Evolutionary conservation across 2,329 filamentous ascomycete species (phyloP).

Genomic region (Westerdykella ornata): DNA sequence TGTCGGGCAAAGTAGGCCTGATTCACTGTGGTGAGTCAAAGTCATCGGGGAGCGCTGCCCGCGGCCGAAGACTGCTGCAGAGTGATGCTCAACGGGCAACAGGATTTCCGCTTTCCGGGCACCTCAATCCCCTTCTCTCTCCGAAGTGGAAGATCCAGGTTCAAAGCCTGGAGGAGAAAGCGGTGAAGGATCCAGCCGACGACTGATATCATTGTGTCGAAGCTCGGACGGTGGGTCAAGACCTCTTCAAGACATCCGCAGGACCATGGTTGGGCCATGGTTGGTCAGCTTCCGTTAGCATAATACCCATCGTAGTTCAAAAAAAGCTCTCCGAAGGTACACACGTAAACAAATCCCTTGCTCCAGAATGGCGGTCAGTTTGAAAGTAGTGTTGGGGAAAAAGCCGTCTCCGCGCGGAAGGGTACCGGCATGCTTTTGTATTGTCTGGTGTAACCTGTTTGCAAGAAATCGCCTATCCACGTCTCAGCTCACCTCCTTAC

Average conservation of each 20-base stretch:
- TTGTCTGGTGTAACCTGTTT: slow-evolving; percentile 3
- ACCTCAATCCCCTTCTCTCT: too few species aligned
- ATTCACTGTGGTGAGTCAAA: background rate
- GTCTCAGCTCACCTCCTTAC: too few species aligned
- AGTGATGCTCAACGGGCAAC: too few species aligned
- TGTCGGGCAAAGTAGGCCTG: slow-evolving; percentile 10
- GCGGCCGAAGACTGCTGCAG: too few species aligned
- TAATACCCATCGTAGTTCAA: slow-evolving; percentile 10
- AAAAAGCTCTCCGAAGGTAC: slow-evolving; percentile 8
- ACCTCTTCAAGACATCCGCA: background rate
- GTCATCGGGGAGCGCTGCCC: too few species aligned
- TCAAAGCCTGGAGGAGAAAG: slow-evolving; percentile 12
- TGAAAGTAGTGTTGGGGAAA: slow-evolving; percentile 9
- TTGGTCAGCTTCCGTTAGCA: slow-evolving; percentile 17
- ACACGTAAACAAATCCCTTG: slow-evolving; percentile 9
- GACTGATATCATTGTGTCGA: slow-evolving; percentile 7
- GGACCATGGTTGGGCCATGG: background rate
- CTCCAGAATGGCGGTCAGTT: slow-evolving; percentile 13
- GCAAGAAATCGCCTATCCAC: too few species aligned
- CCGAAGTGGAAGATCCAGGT: too few species aligned
- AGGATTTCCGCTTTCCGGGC: too few species aligned
- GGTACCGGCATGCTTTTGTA: slow-evolving; percentile 15
- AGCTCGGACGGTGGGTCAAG: slow-evolving; percentile 11
- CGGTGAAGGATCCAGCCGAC: slow-evolving; percentile 22
- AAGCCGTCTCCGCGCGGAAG: slow-evolving; percentile 9